Evolutionary conservation across 768 basidiomycete genomes (phyloP), one percentile per base, ranked within the genome.

Genomic region (Neoboletus subvelutipes): DNA sequence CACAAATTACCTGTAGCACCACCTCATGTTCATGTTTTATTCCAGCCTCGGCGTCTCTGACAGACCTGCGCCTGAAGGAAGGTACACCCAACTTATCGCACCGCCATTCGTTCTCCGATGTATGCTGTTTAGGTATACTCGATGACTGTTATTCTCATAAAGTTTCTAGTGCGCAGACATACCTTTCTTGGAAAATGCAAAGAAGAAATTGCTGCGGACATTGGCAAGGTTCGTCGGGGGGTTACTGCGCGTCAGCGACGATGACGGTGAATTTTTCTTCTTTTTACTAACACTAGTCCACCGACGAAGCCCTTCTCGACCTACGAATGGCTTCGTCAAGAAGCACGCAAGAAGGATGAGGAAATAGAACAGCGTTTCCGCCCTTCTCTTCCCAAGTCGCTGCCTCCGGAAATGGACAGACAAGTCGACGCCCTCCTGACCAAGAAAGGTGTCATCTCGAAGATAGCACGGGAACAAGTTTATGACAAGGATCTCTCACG

Each of bases 391-490:
- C 90, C 90, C 1, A 66, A 70, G 11, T 67, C 69, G 15, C 77
- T 93, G 4, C 80, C 87, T 18, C 74, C 79, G 3, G 79, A 80
- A 24, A 82, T 82, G 24, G 85, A 90, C 8, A 75, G 71, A 18
- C 72, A 83, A 60, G 89, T 94, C 12, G 71, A 80, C 18, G 66
- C 59, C 1, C 60, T 91, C 17, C 71, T 93, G 36, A 68, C 65
- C 10, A 85, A 82, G 70, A 76, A 75, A 29, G 84, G 87, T 15
- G 71, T 85, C 58, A 75, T 88, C 50, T 79, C 85, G 52, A 87
- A 84, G 67, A 78, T 79, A 62, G 83, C 78, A 3, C 78, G 82
- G 55, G 90, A 92, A 68, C 84, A 87, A 63, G 90, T 98, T 26
- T 76, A 78, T 24, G 78, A 84, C 60, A 73, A 75, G 45, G 93